These are phyloP conservation scores for Lathyrus tuberosus DNA, from an alignment of 306 rosid species.

Conservation along the genomic window DNA sequence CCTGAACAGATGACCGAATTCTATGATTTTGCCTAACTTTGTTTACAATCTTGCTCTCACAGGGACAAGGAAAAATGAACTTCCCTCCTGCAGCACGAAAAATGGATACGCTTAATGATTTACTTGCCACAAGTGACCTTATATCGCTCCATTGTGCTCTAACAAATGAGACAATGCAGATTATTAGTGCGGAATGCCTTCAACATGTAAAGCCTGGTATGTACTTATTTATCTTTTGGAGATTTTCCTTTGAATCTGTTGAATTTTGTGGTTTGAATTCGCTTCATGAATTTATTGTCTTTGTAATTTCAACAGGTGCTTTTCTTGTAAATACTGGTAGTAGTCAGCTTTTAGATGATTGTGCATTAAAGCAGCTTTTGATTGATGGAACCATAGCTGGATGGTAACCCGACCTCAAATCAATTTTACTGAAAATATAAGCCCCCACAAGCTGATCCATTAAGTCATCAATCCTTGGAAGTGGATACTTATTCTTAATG, in stretches of 20 bases:
- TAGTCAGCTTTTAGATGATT: conserved; percentile 94
- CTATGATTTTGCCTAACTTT: conserved; percentile 37
- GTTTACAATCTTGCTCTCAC: conserved; percentile 28
- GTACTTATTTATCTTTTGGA: conserved; percentile 10
- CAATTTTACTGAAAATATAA: too few species aligned
- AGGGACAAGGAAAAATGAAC: conserved; percentile 66
- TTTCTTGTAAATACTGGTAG: conserved; percentile 96
- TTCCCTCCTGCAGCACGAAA: conserved; percentile 93
- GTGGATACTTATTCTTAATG: too few species aligned
- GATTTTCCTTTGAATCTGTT: conserved; percentile 17
- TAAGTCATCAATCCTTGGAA: too few species aligned
- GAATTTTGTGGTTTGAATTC: conserved; percentile 12
- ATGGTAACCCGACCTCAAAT: too few species aligned
- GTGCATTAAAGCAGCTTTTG: conserved; percentile 95
- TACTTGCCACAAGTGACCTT: conserved; percentile 96
- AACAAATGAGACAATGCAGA: conserved; percentile 89
- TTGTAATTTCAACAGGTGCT: conserved; percentile 63
- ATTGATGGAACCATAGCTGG: conserved; percentile 98
- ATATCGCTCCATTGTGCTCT: conserved; percentile 91
- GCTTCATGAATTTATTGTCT: conserved; percentile 27
- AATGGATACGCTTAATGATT: conserved; percentile 97
- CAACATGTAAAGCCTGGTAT: conserved; percentile 95
- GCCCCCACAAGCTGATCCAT: too few species aligned
- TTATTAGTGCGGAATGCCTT: conserved; percentile 84
- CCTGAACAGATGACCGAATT: conserved; percentile 14